Evolutionary conservation across 2,329 filamentous ascomycete species (phyloP).

Genomic region (Pseudopithomyces maydicus): DNA sequence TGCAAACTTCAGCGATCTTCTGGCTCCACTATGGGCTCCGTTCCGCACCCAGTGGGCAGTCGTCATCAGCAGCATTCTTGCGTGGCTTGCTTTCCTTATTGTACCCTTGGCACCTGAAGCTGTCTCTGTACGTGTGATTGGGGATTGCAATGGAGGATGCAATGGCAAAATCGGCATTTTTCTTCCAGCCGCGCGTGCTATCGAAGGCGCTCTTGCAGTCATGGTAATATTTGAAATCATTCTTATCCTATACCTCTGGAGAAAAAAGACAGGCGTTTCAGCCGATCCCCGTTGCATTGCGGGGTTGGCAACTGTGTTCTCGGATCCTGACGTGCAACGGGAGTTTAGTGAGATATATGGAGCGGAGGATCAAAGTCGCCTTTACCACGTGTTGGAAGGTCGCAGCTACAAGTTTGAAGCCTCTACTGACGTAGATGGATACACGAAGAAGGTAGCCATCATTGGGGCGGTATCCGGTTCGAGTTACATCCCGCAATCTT

Average conservation of each 20-base stretch:
- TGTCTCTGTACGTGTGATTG: constrained; percentile 2
- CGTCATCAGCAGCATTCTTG: background rate
- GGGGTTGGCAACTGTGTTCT: background rate
- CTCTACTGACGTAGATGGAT: background rate
- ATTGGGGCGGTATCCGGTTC: background rate
- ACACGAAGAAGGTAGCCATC: background rate
- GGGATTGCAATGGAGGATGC: constrained; percentile 1
- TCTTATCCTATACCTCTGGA: constrained; percentile 1
- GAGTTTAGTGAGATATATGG: background rate
- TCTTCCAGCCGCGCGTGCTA: constrained; percentile 5
- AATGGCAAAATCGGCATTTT: constrained; percentile 2
- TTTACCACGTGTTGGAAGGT: background rate
- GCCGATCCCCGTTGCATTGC: constrained; percentile 10
- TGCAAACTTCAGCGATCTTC: background rate
- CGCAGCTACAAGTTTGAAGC: background rate
- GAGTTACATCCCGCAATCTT: background rate
- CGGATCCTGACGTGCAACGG: background rate
- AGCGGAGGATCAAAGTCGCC: background rate
- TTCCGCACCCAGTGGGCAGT: background rate
- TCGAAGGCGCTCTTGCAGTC: constrained; percentile 4
- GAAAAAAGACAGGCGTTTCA: background rate
- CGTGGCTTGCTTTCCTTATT: background rate
- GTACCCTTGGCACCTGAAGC: constrained; percentile 9
- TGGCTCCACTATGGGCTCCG: background rate
- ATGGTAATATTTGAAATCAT: background rate